Conservation (phyloP, 208 protist genomes). For the Leishmania guyanensis region DNA sequence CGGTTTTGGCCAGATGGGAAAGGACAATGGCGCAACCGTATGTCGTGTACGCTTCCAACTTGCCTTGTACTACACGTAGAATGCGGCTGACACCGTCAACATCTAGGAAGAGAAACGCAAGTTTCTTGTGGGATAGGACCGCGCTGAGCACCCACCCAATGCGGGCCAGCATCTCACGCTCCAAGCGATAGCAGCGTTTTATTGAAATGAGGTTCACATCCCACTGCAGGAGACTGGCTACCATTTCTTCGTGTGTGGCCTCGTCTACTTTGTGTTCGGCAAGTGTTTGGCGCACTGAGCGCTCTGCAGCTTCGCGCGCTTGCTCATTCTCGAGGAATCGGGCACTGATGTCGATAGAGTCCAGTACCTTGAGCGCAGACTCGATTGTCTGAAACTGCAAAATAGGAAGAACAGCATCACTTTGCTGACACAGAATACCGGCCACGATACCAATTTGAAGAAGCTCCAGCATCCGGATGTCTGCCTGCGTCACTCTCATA, state of each 20-base stretch:
- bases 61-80: constrained; percentile 44
- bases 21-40: constrained; percentile 80
- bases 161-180: constrained; percentile 61
- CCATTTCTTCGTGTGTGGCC: constrained; percentile 7
- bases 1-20: constrained; percentile 55
- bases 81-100: constrained; percentile 61
- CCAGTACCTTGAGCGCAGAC: constrained; percentile 63
- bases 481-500: constrained; percentile 21
- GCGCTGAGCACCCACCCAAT: constrained; percentile 77
- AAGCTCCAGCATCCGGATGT: constrained; percentile 70
- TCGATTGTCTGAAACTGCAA: constrained; percentile 85
- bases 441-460: constrained; percentile 61
- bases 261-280: constrained; percentile 14
- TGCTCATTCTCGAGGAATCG: constrained; percentile 14
- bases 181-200: constrained; percentile 40
- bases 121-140: constrained; percentile 78
- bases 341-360: constrained; percentile 45
- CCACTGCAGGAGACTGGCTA: constrained; percentile 20
- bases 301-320: constrained; percentile 19
- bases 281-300: constrained; percentile 18
- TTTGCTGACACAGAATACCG: constrained; percentile 74
- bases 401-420: constrained; percentile 61
- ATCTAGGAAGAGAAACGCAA: constrained; percentile 77
- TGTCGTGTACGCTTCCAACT: constrained; percentile 45
- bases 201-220: constrained; percentile 28